Evolutionary conservation across 768 basidiomycete species (phyloP).

Genomic region (Vararia minispora): DNA sequence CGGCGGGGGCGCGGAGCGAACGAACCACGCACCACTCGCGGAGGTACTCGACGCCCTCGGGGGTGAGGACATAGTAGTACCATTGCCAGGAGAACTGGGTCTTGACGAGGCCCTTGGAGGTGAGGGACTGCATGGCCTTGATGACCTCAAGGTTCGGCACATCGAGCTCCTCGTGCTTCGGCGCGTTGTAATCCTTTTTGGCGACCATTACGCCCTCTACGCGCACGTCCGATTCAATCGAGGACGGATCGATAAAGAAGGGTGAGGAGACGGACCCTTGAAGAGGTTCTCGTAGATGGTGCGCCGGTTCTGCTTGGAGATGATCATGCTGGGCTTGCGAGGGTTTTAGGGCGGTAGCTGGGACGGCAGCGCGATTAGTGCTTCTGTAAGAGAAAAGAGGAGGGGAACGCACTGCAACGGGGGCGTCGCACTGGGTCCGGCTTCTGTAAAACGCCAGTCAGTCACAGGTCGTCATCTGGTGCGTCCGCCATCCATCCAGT

Average conservation of each 20-base stretch:
- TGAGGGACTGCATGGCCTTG: slow-evolving; percentile 61
- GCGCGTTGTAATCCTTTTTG: slow-evolving; percentile 97
- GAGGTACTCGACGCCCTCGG: slow-evolving; percentile 95
- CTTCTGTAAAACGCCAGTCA: slow-evolving; percentile 17
- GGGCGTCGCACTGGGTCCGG: slow-evolving; percentile 24
- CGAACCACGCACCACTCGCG: slow-evolving; percentile 64
- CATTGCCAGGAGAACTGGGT: slow-evolving; percentile 99
- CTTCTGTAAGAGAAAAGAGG: too few relatives aligned
- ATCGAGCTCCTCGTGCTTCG: slow-evolving; percentile 85
- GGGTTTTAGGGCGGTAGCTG: slow-evolving; percentile 22
- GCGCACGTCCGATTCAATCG: background rate
- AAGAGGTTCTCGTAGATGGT: slow-evolving; percentile 99
- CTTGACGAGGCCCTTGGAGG: slow-evolving; percentile 81
- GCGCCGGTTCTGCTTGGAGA: slow-evolving; percentile 90
- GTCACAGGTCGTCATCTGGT: slow-evolving; percentile 20
- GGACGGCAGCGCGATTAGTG: too few relatives aligned
- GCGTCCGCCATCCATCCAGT: slow-evolving; percentile 23
- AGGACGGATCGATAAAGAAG: background rate
- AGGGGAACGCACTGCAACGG: slow-evolving; percentile 25
- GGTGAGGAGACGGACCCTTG: slow-evolving; percentile 62
- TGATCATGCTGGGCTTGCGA: slow-evolving; percentile 69
- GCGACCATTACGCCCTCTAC: slow-evolving; percentile 97
- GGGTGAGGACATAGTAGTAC: slow-evolving; percentile 97
- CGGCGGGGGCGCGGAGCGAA: too few relatives aligned
- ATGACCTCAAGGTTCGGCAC: slow-evolving; percentile 60